phyloP scores from a whole-genome alignment of 1,284 basidiomycete genomes.

The Puccinia triticina region DNA sequence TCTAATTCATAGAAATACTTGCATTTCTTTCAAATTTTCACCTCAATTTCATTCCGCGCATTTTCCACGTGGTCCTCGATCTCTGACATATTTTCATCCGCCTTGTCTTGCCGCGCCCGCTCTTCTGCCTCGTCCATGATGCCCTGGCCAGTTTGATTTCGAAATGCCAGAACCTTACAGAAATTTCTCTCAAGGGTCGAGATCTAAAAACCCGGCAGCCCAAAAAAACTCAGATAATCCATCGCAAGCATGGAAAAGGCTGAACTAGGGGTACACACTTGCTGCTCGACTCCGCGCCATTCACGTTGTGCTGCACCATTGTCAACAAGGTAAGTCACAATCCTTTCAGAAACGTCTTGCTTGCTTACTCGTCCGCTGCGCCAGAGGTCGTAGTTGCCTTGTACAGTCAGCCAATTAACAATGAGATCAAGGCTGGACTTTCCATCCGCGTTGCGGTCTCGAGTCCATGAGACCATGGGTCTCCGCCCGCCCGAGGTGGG shows the following conservation, averaged over 20 bases:
- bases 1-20: conserved; percentile 2
- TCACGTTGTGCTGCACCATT: neutral
- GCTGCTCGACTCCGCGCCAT: neutral
- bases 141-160: conserved; percentile 9
- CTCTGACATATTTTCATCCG: no score
- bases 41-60: neutral
- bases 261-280: neutral
- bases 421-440: neutral
- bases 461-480: neutral
- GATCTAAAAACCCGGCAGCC: neutral
- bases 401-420: neutral
- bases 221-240: neutral
- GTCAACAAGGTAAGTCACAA: neutral
- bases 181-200: neutral
- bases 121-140: neutral
- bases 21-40: neutral
- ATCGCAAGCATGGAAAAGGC: neutral
- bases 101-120: no score
- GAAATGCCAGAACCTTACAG: neutral
- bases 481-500: neutral
- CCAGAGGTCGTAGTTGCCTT: neutral
- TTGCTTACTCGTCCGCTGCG: neutral
- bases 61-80: neutral
- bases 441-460: neutral
- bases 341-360: neutral